Evolutionary conservation across 352 stramenopile genomes (phyloP), one percentile per base, ranked within the genome.

Genomic region (Plasmopara viticola): DNA sequence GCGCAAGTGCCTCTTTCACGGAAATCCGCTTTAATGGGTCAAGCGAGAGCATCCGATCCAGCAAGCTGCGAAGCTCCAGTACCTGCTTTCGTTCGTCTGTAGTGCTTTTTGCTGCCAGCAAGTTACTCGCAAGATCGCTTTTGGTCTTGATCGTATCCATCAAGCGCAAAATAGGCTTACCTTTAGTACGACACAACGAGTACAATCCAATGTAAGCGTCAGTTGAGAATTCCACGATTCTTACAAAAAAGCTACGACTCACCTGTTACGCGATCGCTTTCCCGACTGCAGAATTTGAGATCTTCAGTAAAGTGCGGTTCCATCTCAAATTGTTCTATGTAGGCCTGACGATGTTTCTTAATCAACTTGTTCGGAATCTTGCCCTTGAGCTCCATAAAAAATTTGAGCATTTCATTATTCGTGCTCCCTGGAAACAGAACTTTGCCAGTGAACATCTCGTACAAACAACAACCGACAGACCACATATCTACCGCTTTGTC

Each of bases 331-430:
- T 87, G 78, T 13, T 92, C 84, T 9, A 91, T 66, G 48, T 90
- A 92, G 10, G 72, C 68, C 54, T 72, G 60, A 9, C 84, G 81
- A 42, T 94, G 84, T 29, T 80, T 86, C 62, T 87, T 87, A 53
- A 94, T 86, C 40, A 92, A 60, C 59, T 94, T 94, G 55, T 86
- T 87, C 7, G 84, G 80, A 18, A 91, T 69, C 50, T 90, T 90
- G 17, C 84, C 81, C 73, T 98, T 96, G 29, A 97, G 51, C 62
- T 98, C 86, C 96, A 98, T 98, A 62, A 99, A 97, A 9, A 93
- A 62, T 64, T 91, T 92, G 37, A 98, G 78, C 93, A 98, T 98
- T 52, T 99, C 94, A 63, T 99, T 99, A 76, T 99, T 99, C 42
- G 89, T 97, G 44, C 75, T 85, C 15, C 96, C 96, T 67, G 90